Percentiles rank a stretch among this genome's conserved stretches.
Conservation (phyloP, 768 basidiomycete genomes). For the Brasilioporus rufonigricans region DNA sequence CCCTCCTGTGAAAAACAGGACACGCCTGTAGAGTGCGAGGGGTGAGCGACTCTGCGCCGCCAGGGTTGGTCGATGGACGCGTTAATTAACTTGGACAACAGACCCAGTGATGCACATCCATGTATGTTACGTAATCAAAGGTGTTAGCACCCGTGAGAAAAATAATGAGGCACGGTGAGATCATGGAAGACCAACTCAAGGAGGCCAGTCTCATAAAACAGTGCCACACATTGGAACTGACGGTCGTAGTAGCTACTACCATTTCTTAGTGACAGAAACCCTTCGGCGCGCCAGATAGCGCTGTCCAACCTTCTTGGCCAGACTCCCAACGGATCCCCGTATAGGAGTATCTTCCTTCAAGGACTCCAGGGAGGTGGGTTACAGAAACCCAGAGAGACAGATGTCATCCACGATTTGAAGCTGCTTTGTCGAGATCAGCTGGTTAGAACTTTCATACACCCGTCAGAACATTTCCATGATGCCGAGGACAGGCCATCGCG, state of each 20-base stretch:
- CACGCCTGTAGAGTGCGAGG: too few relatives aligned
- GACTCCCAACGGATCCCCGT: slow-evolving; percentile 66
- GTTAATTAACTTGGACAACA: slow-evolving; percentile 17
- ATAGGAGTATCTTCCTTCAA: slow-evolving; percentile 73
- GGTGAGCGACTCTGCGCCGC: too few relatives aligned
- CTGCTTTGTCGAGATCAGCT: slow-evolving; percentile 86
- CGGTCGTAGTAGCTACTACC: slow-evolving; percentile 59
- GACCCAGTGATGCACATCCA: background rate
- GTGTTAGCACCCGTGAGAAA: slow-evolving; percentile 23
- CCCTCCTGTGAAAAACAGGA: too few relatives aligned
- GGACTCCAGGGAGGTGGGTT: slow-evolving; percentile 58
- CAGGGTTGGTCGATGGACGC: slow-evolving; percentile 11
- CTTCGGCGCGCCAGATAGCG: slow-evolving; percentile 84
- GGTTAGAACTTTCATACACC: slow-evolving; percentile 41
- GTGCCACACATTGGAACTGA: slow-evolving; percentile 7
- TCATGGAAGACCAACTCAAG: slow-evolving; percentile 38
- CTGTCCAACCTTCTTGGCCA: slow-evolving; percentile 80
- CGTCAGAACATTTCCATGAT: slow-evolving; percentile 15
- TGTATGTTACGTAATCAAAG: slow-evolving; percentile 22
- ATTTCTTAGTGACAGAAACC: slow-evolving; percentile 85
- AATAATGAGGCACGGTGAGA: background rate
- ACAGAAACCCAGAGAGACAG: slow-evolving; percentile 58
- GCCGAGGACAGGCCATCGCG: slow-evolving; percentile 63
- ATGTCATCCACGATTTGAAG: slow-evolving; percentile 78
- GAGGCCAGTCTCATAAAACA: slow-evolving; percentile 32